Percentiles rank a stretch among this genome's conserved stretches.
These are phyloP conservation scores for Scheffersomyces amazonensis DNA, from an alignment of 805 yeast genomes.

Conservation along the genomic window DNA sequence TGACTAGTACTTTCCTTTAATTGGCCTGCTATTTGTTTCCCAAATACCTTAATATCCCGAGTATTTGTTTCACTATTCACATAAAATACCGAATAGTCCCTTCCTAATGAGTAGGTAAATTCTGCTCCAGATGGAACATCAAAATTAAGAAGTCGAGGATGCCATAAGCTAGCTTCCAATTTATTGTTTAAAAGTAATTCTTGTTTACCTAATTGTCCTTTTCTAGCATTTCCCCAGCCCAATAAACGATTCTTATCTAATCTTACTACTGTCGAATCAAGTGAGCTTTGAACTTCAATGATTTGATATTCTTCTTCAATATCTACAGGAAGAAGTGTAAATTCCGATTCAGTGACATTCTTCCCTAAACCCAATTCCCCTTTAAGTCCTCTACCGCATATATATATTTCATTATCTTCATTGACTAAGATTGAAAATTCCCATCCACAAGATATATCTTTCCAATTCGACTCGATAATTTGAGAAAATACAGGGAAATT, in stretches of 20 bases:
- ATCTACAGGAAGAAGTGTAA: conserved; percentile 7
- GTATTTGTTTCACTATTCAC: conserved; percentile 11
- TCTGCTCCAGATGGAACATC: background rate
- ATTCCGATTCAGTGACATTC: conserved; percentile 5
- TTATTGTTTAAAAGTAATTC: conserved; percentile 2
- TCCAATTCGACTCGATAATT: conserved; percentile 30
- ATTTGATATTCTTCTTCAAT: conserved; percentile 5
- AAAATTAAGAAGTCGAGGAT: conserved; percentile 18
- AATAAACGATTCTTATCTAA: conserved; percentile 41
- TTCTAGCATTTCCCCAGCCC: conserved; percentile 71
- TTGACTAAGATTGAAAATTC: conserved; percentile 60
- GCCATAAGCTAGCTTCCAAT: conserved; percentile 12
- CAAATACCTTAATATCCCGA: conserved; percentile 12
- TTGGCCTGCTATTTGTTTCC: conserved; percentile 9
- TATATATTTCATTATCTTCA: conserved; percentile 36
- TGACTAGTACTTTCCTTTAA: conserved; percentile 1
- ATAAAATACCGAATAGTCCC: conserved; percentile 52
- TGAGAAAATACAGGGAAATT: conserved; percentile 13
- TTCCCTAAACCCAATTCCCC: conserved; percentile 69
- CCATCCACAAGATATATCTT: conserved; percentile 72
- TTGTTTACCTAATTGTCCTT: conserved; percentile 48
- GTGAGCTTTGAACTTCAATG: conserved; percentile 29
- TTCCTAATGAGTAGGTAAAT: conserved; percentile 41
- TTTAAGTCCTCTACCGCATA: conserved; percentile 61
- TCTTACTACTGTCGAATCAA: conserved; percentile 44